Evolutionary conservation across 495 filamentous ascomycete genomes (phyloP), one percentile per base, ranked within the genome.

Genomic region (Aspergillus ellipticus): DNA sequence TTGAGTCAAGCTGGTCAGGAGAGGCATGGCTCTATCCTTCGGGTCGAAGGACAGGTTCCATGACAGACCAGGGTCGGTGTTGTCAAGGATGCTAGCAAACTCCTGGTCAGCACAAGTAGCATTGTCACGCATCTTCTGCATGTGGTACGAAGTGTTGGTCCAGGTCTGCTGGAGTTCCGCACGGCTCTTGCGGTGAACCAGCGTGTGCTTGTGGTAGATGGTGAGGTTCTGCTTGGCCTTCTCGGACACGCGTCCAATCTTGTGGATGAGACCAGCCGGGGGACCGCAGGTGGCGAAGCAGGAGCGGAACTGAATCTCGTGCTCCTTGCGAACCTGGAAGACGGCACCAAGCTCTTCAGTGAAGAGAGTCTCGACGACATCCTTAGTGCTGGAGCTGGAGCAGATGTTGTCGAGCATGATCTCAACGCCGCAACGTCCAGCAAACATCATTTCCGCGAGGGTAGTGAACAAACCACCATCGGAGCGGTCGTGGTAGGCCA

Each of bases 261-360:
- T 89, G 62, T 82, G 85, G 59, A 97, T 87, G 62, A 95, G 67
- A 35, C 86, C 86, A 10, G 82, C 78, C 46, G 92, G 90, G 35
- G 94, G 89, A 6, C 93, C 93, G 66, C 89, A 94, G 31, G 89
- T 96, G 47, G 92, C 90, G 69, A 98, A 97, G 74, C 89, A 93
- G 45, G 87, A 80, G 54, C 87, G 86, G 80, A 98, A 97, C 42
- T 89, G 81, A 37, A 79, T 87, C 64, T 96, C 88, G 59, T 97
- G 85, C 19, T 83, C 81, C 69, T 87, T 89, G 42, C 89, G 85
- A 33, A 97, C 87, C 66, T 98, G 93, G 82, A 97, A 97, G 29
- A 98, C 88, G 16, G 92, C 94, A 54, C 93, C 93, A n/a, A 98
- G 82, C 69, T 97, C 94, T 67, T 97, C 95, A 64, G 89, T 96